Base-by-base conservation (phyloP, 495 filamentous ascomycete genomes). In the Penicillium longicatenatum region DNA sequence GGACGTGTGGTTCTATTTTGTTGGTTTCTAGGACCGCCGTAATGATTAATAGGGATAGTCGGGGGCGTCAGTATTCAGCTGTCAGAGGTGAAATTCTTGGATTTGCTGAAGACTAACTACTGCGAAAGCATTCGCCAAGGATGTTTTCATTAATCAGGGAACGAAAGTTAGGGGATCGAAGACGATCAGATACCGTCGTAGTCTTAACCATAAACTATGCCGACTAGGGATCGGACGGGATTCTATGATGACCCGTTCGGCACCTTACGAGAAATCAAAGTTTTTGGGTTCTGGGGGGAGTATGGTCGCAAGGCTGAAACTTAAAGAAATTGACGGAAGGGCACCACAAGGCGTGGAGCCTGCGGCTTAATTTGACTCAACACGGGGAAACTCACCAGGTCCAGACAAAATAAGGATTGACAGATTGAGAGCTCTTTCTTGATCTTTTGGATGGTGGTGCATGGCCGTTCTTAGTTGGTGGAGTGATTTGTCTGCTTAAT, bases 141-240 rank as follows among this genome's bases (percentile, higher is more conserved):
- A 86, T 85, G 81, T 86, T 86, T 86, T 86, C 80, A 85, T 85
- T 85, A 85, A 85, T 86, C 82, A 86, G 82, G 79, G 80, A 86
- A 86, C 82, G 82, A 86, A 86, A 86, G 83, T 86, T 86, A 86
- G 82, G 79, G 82, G 82, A 86, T 87, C 80, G 82, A 87, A 86
- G 82, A 86, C 82, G 81, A 86, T 85, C 79, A 86, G 83, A 86
- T 86, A 86, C 82, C 82, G 82, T 86, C 80, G 82, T 86, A 86
- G 84, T 86, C 82, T 86, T 87, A 86, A 86, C 82, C 80, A 85
- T 86, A 85, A 86, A 85, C 82, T 84, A 85, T 85, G 81, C 82
- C 82, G 79, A 85, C 82, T 85, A 86, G 82, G 81, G 82, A 86
- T 87, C 80, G 82, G 82, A 79, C 79, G 82, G 80, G 81, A 84